Evolutionary conservation across 2,329 filamentous ascomycete species (phyloP).

Genomic region (Fusarium paranaense): DNA sequence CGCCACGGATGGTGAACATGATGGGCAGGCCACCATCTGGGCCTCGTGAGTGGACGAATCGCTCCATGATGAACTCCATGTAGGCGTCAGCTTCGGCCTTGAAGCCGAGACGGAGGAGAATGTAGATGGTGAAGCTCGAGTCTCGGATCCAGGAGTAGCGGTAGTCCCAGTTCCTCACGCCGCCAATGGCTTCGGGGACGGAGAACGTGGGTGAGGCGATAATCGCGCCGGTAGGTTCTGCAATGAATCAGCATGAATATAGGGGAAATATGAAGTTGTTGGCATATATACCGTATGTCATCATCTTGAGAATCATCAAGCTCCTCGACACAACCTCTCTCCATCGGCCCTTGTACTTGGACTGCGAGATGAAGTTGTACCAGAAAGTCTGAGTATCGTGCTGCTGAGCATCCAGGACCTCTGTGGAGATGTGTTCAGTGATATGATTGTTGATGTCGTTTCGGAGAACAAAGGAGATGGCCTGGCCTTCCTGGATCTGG

Average conservation of each 20-base stretch:
- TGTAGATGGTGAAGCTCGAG: conserved; percentile 82
- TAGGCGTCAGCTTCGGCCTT: conserved; percentile 81
- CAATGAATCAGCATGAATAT: conserved; percentile 2
- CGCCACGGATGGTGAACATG: conserved; percentile 84
- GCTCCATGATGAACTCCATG: conserved; percentile 81
- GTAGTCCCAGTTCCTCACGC: conserved; percentile 76
- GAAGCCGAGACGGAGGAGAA: conserved; percentile 81
- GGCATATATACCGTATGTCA: conserved; percentile 67
- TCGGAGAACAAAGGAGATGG: conserved; percentile 76
- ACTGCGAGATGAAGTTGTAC: conserved; percentile 79
- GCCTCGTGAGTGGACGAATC: conserved; percentile 71
- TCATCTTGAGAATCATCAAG: conserved; percentile 79
- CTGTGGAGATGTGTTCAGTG: conserved; percentile 67
- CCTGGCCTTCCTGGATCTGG: conserved; percentile 72
- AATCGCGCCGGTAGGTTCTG: conserved; percentile 81
- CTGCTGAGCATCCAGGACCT: conserved; percentile 71
- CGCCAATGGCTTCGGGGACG: conserved; percentile 79
- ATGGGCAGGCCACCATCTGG: conserved; percentile 75
- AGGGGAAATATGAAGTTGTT: rapidly evolving
- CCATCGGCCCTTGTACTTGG: conserved; percentile 78
- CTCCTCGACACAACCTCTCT: conserved; percentile 78
- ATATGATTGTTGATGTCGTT: conserved; percentile 70
- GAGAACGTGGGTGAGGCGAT: conserved; percentile 83
- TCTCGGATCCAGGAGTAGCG: conserved; percentile 84
- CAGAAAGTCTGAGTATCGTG: conserved; percentile 78